A percentile compares a stretch with the other conserved stretches of the same genome.
Conservation (phyloP, 305 asterid species). For the Fraxinus nigra region DNA sequence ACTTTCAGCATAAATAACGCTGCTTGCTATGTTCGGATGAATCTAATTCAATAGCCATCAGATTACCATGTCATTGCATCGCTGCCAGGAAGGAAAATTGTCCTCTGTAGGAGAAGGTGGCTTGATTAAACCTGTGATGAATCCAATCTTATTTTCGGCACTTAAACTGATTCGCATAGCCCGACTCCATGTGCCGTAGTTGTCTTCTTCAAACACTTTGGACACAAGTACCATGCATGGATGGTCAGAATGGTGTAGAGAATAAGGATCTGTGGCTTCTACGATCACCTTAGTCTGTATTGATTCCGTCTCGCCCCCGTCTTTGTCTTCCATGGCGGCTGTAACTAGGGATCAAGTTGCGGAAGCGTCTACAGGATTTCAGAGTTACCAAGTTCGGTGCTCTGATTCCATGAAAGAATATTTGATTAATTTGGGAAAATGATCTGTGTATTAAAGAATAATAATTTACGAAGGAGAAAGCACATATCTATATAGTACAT, state of each 20-base stretch:
- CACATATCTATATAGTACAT: too few relatives aligned
- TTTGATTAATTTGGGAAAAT: too few relatives aligned
- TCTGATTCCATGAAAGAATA: too few relatives aligned
- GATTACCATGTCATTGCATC: neutral
- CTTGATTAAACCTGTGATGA: neutral
- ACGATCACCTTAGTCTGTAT: too few relatives aligned
- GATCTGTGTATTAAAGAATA: too few relatives aligned
- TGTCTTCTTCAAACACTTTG: neutral
- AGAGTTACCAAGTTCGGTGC: too few relatives aligned
- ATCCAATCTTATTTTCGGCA: slow-evolving; percentile 8
- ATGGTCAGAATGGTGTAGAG: neutral
- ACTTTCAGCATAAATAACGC: neutral
- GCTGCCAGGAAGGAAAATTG: neutral
- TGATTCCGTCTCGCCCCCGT: too few relatives aligned
- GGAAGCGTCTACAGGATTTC: too few relatives aligned
- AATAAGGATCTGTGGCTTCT: too few relatives aligned
- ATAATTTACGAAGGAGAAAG: too few relatives aligned
- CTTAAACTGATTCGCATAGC: neutral
- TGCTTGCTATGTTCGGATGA: neutral
- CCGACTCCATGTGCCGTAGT: neutral
- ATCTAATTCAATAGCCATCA: slow-evolving; percentile 6
- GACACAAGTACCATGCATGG: neutral
- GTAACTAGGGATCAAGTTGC: too few relatives aligned
- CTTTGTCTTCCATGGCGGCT: too few relatives aligned
- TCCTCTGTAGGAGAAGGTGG: neutral